Percentiles rank a stretch among this genome's conserved stretches.
Evolutionary conservation across 2,329 filamentous ascomycete species (phyloP).

Genomic region (Calonectria hawksworthii): DNA sequence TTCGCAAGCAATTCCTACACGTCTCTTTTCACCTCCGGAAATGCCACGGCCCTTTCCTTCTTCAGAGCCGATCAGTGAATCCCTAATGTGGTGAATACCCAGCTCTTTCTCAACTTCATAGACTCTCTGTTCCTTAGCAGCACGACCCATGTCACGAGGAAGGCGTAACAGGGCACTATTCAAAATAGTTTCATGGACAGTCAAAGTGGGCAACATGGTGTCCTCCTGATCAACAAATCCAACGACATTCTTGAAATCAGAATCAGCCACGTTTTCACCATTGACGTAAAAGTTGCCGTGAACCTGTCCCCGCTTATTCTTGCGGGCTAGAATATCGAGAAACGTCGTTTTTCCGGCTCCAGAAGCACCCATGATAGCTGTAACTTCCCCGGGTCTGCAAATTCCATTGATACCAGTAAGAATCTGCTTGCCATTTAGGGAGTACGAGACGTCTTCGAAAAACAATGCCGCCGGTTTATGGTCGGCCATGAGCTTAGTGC

Average conservation of each 20-base stretch:
- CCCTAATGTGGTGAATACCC: conserved; percentile 92
- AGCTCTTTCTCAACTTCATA: conserved; percentile 96
- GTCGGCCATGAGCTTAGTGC: conserved; percentile 86
- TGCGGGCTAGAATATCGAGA: conserved; percentile 93
- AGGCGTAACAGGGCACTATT: conserved; percentile 93
- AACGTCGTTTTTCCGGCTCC: conserved; percentile 98
- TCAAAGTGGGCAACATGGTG: conserved; percentile 94
- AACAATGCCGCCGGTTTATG: conserved; percentile 92
- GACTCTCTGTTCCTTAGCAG: conserved; percentile 91
- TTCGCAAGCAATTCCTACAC: conserved; percentile 97
- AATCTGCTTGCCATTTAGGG: conserved; percentile 89
- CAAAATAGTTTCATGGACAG: conserved; percentile 97
- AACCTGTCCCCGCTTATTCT: conserved; percentile 90
- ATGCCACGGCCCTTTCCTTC: conserved; percentile 95
- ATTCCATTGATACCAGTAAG: conserved; percentile 84
- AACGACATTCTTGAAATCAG: conserved; percentile 90
- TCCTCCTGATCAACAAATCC: conserved; percentile 99
- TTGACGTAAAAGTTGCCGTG: conserved; percentile 92
- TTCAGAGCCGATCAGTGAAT: conserved; percentile 96
- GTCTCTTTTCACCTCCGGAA: conserved; percentile 95
- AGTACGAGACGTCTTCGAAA: conserved; percentile 90
- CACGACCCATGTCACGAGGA: conserved; percentile 89
- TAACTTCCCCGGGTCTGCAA: conserved; percentile 94
- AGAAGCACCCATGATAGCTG: conserved; percentile 98
- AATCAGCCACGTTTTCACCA: conserved; percentile 87